These are phyloP conservation scores for Beauveria medogensis DNA, from an alignment of 2,329 filamentous ascomycete genomes.

Conservation along the genomic window DNA sequence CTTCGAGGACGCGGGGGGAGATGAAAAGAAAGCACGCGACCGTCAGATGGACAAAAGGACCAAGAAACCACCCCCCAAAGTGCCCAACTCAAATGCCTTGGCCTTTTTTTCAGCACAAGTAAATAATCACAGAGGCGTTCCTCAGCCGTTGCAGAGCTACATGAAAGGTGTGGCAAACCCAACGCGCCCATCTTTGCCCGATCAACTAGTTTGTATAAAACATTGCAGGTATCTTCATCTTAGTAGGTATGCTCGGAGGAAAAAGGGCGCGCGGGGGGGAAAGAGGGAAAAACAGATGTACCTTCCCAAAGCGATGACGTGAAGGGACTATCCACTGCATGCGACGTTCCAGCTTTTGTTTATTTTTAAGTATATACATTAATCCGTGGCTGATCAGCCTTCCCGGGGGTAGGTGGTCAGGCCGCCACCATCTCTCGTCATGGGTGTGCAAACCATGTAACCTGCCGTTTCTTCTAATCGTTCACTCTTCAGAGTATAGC, in stretches of 20 bases:
- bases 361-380: not conserved
- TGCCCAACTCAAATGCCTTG: not conserved
- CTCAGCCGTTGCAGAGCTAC: not conserved
- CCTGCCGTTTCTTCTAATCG: not conserved
- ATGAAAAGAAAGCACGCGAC: not conserved
- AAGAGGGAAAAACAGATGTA: not conserved
- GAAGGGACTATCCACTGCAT: not conserved
- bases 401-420: not conserved
- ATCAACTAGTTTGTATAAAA: not conserved
- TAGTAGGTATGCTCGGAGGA: not conserved
- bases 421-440: not conserved
- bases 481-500: not conserved
- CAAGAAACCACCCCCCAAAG: too few relatives aligned
- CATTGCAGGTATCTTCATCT: not conserved
- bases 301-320: not conserved
- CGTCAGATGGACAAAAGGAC: not conserved
- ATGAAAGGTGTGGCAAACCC: constrained; percentile 3
- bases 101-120: not conserved
- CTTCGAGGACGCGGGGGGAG: not conserved
- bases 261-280: not conserved
- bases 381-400: not conserved
- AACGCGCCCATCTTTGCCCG: not conserved
- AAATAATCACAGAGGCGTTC: not conserved
- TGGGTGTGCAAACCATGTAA: not conserved
- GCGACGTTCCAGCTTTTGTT: not conserved